These are phyloP conservation scores for Kodamaea plutei DNA, from an alignment of 1,139 yeast genomes.

Conservation along the genomic window DNA sequence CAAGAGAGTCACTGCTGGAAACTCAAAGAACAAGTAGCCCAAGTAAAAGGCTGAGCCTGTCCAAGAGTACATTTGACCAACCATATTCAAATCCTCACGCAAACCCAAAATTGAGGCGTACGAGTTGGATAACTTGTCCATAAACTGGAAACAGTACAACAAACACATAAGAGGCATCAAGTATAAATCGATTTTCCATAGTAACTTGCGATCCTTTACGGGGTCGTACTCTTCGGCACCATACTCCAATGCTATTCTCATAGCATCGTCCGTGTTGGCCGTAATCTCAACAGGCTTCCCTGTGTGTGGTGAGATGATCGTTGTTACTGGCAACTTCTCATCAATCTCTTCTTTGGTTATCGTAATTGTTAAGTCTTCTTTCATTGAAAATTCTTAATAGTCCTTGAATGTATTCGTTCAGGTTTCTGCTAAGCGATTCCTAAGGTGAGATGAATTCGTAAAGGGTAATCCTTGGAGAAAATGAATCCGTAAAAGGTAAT, in stretches of 20 bases:
- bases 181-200: slow-evolving; percentile 50
- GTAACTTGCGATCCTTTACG: slow-evolving; percentile 21
- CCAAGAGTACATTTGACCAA: slow-evolving; percentile 52
- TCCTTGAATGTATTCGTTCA: no score
- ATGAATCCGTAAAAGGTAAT: no score
- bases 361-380: slow-evolving; percentile 12
- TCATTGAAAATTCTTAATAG: neutral
- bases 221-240: slow-evolving; percentile 6
- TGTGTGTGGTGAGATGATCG: no score
- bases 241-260: slow-evolving; percentile 22
- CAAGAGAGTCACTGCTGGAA: slow-evolving; percentile 39
- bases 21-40: slow-evolving; percentile 47
- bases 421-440: no score
- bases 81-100: slow-evolving; percentile 44
- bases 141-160: slow-evolving; percentile 55
- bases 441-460: no score
- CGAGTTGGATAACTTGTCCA: slow-evolving; percentile 60
- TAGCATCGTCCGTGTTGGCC: slow-evolving; percentile 33
- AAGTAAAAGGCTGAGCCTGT: slow-evolving; percentile 53
- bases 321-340: slow-evolving; percentile 20
- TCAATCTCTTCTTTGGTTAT: slow-evolving; percentile 24
- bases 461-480: no score
- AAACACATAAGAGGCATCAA: slow-evolving; percentile 54
- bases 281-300: slow-evolving; percentile 29
- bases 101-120: slow-evolving; percentile 63